Evolutionary conservation across 345 rosid genomes (phyloP), one percentile per base, ranked within the genome.

Genomic region (Arabidopsis suecica): DNA sequence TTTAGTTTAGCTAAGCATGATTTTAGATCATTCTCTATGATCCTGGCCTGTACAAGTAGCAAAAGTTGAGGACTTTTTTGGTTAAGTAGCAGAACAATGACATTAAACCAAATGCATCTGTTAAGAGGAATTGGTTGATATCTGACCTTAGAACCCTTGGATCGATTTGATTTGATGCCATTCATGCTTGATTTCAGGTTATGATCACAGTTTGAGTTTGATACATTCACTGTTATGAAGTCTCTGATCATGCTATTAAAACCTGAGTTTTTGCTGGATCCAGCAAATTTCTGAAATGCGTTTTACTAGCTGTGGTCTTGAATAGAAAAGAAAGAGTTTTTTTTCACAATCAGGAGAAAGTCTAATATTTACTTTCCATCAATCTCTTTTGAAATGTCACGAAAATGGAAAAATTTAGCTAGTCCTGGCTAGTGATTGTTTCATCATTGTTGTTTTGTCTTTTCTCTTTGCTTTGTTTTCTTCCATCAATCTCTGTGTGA

Each of bases 391-490:
- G 30, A 28, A 28, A 28, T 28, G 30, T 28, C 30, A 28, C 30
- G 30, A 28, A 28, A 28, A 20, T 20, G 22, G 22, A 20, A 20
- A 20, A 20, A 23, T 23, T n/a, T 53, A 36, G 22, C 9, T 34
- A 5, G 5, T 5, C 59, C 23, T 41, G 34, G 49, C 34, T 13
- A 42, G 8, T 16, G 25, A 49, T 36, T 33, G 60, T 38, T 36
- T 23, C 33, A 14, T 44, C 36, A 11, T 49, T 59, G 36, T 10
- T 48, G 10, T 33, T 33, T 25, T 69, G 42, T 32, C 13, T 58
- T 23, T 23, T 23, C n/a, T 70, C 36, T 58, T 8, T 57, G 65
- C 14, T 20, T 70, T 70, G 33, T 69, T 5, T 69, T 42, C 20
- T 30, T 42, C 9, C 7, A 40, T 0, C 6, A 40, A 0, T 34